Conservation (phyloP, 306 rosid genomes). For the Arachis hypogaea region DNA sequence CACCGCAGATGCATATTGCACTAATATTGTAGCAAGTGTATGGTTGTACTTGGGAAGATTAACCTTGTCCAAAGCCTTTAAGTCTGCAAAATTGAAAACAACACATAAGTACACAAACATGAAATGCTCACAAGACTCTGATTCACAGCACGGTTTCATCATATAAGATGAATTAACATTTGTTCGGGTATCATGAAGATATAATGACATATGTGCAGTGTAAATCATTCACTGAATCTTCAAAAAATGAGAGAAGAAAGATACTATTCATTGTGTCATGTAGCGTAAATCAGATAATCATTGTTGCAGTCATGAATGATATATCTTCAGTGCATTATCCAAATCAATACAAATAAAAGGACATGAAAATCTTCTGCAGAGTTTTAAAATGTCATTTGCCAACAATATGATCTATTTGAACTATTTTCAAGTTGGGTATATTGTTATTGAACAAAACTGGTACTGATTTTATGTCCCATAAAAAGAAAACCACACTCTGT, state of each 20-base stretch:
- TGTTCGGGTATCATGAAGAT: background rate
- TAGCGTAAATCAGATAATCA: background rate
- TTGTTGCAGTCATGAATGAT: background rate
- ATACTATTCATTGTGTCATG: conserved; percentile 6
- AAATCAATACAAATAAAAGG: background rate
- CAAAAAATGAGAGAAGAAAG: background rate
- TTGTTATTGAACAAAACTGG: conserved; percentile 4
- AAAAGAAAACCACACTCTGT: conserved; percentile 16
- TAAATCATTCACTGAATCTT: background rate
- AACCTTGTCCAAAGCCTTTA: conserved; percentile 42
- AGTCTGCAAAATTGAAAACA: conserved; percentile 50
- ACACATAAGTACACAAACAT: conserved; percentile 14
- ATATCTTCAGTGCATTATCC: background rate
- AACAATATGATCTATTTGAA: background rate
- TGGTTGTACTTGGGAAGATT: conserved; percentile 55
- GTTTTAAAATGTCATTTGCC: background rate
- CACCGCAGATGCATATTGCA: conserved; percentile 90
- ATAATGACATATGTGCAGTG: background rate
- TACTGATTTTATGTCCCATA: background rate
- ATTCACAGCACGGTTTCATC: conserved; percentile 3
- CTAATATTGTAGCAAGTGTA: conserved; percentile 75
- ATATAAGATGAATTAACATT: background rate
- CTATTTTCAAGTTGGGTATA: background rate
- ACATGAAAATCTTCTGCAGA: background rate
- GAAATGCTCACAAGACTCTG: conserved; percentile 10